A percentile compares a stretch with the other conserved stretches of the same genome.
Conservation (phyloP, 805 yeast species). For the Starmerella ratchasimensis region DNA sequence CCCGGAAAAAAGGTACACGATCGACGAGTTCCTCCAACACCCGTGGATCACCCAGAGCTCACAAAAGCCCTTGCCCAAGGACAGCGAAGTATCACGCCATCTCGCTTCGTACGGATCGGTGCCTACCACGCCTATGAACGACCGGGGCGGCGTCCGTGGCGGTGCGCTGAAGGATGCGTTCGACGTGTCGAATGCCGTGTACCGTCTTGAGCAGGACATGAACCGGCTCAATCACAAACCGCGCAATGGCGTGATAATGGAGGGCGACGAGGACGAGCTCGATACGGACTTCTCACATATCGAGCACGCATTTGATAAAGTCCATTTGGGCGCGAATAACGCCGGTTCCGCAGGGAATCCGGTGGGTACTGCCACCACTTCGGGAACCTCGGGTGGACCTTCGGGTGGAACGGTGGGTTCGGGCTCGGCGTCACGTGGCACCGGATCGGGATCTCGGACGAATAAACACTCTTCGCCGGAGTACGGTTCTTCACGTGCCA, state of each 20-base stretch:
- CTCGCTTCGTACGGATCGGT: constrained; percentile 1
- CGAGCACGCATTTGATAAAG: constrained; percentile 12
- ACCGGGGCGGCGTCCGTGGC: constrained; percentile 22
- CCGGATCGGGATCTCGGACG: not conserved
- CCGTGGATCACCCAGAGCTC: constrained; percentile 49
- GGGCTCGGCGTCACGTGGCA: too few relatives aligned
- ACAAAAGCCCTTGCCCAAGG: constrained; percentile 11
- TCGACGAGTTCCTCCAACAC: constrained; percentile 56
- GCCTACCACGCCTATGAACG: constrained; percentile 15
- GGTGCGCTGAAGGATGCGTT: constrained; percentile 75
- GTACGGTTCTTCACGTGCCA: constrained; percentile 14
- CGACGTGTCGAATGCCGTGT: constrained; percentile 75
- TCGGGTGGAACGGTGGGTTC: too few relatives aligned
- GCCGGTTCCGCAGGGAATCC: too few relatives aligned
- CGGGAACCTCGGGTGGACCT: not conserved
- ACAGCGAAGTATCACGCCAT: constrained; percentile 11
- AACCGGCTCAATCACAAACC: constrained; percentile 25
- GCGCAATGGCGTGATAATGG: constrained; percentile 18
- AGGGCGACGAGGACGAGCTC: constrained; percentile 29
- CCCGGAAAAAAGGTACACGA: constrained; percentile 52
- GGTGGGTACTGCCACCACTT: not conserved
- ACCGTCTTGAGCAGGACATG: constrained; percentile 58
- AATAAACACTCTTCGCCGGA: constrained; percentile 3
- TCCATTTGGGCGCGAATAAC: constrained; percentile 3
- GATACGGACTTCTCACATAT: constrained; percentile 14